Evolutionary conservation across 768 basidiomycete genomes (phyloP).

Genomic region (Neoboletus subvelutipes): DNA sequence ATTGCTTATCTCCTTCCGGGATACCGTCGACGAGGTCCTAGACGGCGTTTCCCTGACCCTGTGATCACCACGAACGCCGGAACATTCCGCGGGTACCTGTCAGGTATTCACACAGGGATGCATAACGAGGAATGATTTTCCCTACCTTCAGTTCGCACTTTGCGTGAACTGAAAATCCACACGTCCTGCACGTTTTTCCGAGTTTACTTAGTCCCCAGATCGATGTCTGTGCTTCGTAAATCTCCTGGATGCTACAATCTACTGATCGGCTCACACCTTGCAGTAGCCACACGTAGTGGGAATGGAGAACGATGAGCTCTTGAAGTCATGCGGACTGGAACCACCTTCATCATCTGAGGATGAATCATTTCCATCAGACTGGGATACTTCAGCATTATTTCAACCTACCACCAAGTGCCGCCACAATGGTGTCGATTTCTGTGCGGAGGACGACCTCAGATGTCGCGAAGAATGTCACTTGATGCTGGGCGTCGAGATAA

Average conservation of each 20-base stretch:
- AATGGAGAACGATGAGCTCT: conserved; percentile 83
- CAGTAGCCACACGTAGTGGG: conserved; percentile 82
- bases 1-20: conserved; percentile 31
- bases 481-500: conserved; percentile 62
- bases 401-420: conserved; percentile 61
- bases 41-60: conserved; percentile 27
- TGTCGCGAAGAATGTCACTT: conserved; percentile 50
- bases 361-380: conserved; percentile 10
- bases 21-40: conserved; percentile 35
- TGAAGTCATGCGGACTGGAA: conserved; percentile 73
- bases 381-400: not conserved
- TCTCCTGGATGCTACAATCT: not conserved
- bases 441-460: conserved; percentile 58
- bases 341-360: conserved; percentile 69
- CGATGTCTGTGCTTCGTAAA: conserved; percentile 50
- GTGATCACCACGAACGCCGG: conserved; percentile 28
- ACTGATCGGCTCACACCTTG: conserved; percentile 47
- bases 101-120: conserved; percentile 9
- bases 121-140: conserved; percentile 4
- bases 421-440: conserved; percentile 62
- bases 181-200: conserved; percentile 79
- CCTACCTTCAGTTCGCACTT: conserved; percentile 84
- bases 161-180: conserved; percentile 75
- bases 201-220: conserved; percentile 89
- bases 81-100: conserved; percentile 76